These are phyloP conservation scores for Pseudonectria foliicola DNA, from an alignment of 2,329 filamentous ascomycete genomes.

Conservation along the genomic window DNA sequence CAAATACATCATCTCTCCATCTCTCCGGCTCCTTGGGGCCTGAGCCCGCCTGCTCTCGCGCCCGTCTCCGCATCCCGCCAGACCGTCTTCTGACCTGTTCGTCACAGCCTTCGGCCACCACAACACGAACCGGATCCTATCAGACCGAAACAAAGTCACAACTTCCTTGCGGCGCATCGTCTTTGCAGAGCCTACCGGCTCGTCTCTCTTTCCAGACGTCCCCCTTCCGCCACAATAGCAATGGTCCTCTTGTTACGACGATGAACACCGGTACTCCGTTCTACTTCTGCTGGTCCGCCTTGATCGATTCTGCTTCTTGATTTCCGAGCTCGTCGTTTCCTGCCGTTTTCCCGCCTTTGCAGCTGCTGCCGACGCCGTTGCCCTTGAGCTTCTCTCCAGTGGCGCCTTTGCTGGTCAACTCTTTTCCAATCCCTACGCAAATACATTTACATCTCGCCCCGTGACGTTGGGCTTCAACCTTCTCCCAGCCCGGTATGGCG, in stretches of 20 bases:
- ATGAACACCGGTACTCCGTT: conserved; percentile 48
- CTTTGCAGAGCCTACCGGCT: neutral
- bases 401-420: conserved; percentile 10
- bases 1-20: too few relatives aligned
- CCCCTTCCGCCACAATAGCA: conserved; percentile 9
- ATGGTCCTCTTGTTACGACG: conserved; percentile 39
- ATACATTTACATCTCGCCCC: conserved; percentile 12
- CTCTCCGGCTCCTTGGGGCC: too few relatives aligned
- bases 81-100: conserved; percentile 9
- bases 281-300: conserved; percentile 42
- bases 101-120: conserved; percentile 3
- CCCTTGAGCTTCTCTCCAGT: conserved; percentile 11
- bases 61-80: neutral
- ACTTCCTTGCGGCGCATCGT: too few relatives aligned
- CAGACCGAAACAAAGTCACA: too few relatives aligned
- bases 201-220: neutral
- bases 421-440: conserved; percentile 12
- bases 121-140: too few relatives aligned
- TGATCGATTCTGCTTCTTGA: conserved; percentile 50
- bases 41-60: too few relatives aligned
- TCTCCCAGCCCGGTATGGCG: conserved; percentile 33
- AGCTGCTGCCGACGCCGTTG: conserved; percentile 13
- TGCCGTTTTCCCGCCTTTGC: conserved; percentile 16
- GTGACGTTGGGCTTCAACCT: conserved; percentile 15
- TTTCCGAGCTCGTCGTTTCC: conserved; percentile 30